Evolutionary conservation across 345 rosid species (phyloP), one percentile per base, ranked within the genome.

Genomic region (Durio zibethinus): DNA sequence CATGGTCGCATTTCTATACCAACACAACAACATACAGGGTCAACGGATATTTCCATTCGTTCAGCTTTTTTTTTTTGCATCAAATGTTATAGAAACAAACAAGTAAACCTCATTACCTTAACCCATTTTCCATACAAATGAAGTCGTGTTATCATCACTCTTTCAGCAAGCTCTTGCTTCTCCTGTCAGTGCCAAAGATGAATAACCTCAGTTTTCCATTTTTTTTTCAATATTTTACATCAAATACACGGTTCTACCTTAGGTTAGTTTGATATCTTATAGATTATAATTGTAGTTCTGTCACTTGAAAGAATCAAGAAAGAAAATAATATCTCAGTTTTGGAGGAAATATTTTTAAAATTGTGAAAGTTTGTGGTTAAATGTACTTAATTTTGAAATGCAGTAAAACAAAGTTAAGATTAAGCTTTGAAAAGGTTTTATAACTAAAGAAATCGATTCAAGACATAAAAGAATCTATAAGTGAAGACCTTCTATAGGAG

Each of bases 121-220:
- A 86, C 82, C 99, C 99, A 95, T 76, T 93, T 92, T 48, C 97
- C 98, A 53, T 95, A 95, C 75, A 95, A 80, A 84, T 92, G 97
- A 52, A 95, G 97, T 7, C 99, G 90, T 2, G 99, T 95, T 74
- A 95, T 84, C 99, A 95, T 95, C 78, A 95, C 97, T 86, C 99
- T 85, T 79, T 95, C 98, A 2, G 98, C 98, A 15, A 95, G 98
- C 56, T 93, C 98, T 10, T 91, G 99, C 82, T 61, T 88, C 87
- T 96, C 99, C 99, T 96, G 88, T 48, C 73, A 31, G 38, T 71
- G 42, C 52, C 21, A 78, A 36, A 75, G 18, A 75, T 45, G 14
- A 53, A 18, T 42, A 10, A n/a, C 20, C 42, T 42, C 25, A 10
- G n/a, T n/a, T n/a, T n/a, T n/a, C n/a, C n/a, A n/a, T n/a, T 52